Conservation (phyloP, 2,329 filamentous ascomycete genomes). For the Aspergillus latus region DNA sequence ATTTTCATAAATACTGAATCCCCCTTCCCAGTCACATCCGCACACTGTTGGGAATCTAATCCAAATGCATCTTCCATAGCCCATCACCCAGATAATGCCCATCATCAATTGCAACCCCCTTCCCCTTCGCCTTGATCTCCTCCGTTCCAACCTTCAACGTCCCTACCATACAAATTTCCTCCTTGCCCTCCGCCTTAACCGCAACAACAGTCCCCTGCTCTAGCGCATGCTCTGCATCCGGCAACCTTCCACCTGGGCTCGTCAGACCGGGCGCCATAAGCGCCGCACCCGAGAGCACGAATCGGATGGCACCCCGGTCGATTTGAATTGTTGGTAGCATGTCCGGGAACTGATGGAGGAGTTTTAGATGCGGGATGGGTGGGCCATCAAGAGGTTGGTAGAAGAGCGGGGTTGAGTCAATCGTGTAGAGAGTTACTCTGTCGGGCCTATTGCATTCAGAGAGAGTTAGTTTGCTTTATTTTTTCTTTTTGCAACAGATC, state of each 20-base stretch:
- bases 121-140: slow-evolving; percentile 91
- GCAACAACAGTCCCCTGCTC: slow-evolving; percentile 81
- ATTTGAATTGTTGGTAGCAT: slow-evolving; percentile 84
- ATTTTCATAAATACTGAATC: neutral
- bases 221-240: slow-evolving; percentile 63
- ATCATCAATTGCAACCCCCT: slow-evolving; percentile 90
- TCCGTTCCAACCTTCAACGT: slow-evolving; percentile 78
- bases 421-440: slow-evolving; percentile 82
- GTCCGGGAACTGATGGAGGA: slow-evolving; percentile 86
- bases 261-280: slow-evolving; percentile 96
- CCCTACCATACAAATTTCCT: slow-evolving; percentile 85
- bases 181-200: slow-evolving; percentile 89
- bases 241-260: slow-evolving; percentile 75
- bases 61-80: slow-evolving; percentile 72
- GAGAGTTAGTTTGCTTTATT: slow-evolving; percentile 7
- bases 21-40: neutral
- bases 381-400: slow-evolving; percentile 79
- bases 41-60: slow-evolving; percentile 39
- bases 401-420: slow-evolving; percentile 78
- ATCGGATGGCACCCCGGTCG: slow-evolving; percentile 93
- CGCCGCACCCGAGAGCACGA: slow-evolving; percentile 88
- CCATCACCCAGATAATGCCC: slow-evolving; percentile 94
- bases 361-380: slow-evolving; percentile 80
- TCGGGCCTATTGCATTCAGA: slow-evolving; percentile 61
- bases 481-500: neutral